phyloP scores from a whole-genome alignment of 2,329 filamentous ascomycete genomes.

The Alternaria sp. region DNA sequence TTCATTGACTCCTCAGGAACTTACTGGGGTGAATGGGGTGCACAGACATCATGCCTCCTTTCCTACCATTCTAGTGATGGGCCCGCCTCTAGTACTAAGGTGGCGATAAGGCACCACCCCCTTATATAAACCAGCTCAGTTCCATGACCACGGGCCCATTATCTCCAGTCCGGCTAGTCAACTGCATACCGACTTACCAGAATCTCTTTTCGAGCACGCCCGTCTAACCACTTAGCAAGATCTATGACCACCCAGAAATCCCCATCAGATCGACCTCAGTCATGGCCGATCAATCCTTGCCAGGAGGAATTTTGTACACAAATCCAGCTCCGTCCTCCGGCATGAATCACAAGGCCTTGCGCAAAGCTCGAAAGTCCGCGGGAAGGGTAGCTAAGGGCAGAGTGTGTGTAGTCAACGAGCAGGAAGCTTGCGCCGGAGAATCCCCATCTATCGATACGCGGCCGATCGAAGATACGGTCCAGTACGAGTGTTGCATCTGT shows the following conservation, averaged over 20 bases:
- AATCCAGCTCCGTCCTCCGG: neutral
- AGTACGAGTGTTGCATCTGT: conserved; percentile 9
- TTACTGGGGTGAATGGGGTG: neutral
- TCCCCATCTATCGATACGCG: neutral
- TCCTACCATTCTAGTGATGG: neutral
- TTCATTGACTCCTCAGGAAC: neutral
- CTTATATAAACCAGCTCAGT: neutral
- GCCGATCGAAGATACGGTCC: neutral
- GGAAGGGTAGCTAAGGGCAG: neutral
- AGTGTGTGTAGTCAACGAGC: neutral
- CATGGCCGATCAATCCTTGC: neutral
- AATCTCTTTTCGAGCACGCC: neutral
- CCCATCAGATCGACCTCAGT: neutral
- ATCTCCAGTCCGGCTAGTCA: neutral
- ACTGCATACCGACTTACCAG: neutral
- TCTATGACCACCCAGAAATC: neutral
- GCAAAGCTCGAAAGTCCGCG: neutral
- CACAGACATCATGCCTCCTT: neutral
- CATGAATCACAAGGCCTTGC: neutral
- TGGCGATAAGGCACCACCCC: neutral
- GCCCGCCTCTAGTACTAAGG: neutral
- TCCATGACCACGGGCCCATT: neutral
- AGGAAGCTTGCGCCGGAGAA: neutral
- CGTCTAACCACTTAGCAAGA: neutral
- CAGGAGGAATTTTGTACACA: neutral